A percentile compares a stretch with the other conserved stretches of the same genome.
These are phyloP conservation scores for Leccinum subfulvum DNA, from an alignment of 1,284 basidiomycete species.

Conservation along the genomic window DNA sequence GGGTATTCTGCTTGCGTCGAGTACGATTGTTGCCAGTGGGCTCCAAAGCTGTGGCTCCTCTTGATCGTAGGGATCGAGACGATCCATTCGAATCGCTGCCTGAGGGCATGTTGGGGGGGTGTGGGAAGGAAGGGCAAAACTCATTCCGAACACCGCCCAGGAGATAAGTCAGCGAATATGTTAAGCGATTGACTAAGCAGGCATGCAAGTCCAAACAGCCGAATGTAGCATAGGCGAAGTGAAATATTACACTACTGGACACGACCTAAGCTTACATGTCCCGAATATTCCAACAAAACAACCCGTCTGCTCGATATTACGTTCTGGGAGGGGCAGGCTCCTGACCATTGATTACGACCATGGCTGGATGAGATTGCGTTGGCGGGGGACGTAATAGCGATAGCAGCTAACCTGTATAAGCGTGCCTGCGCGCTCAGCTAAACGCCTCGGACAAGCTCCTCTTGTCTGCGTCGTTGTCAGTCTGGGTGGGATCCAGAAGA, in stretches of 20 bases:
- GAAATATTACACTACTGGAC: too few species aligned
- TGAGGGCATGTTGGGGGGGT: too few species aligned
- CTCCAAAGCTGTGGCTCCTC: too few species aligned
- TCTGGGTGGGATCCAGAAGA: constrained; percentile 4
- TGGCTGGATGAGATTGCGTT: neutral
- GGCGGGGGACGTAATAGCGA: neutral
- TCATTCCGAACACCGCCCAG: too few species aligned
- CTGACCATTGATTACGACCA: neutral
- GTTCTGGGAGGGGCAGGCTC: neutral
- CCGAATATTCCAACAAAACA: neutral
- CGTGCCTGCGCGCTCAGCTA: neutral
- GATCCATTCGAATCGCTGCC: too few species aligned
- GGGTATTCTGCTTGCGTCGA: neutral
- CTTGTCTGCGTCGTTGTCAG: constrained; percentile 16
- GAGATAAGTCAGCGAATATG: too few species aligned
- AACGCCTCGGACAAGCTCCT: constrained; percentile 8
- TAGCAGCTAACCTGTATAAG: neutral
- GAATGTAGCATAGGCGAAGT: too few species aligned
- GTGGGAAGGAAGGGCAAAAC: too few species aligned
- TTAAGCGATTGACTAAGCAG: too few species aligned
- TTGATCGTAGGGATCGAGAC: too few species aligned
- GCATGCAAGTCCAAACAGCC: too few species aligned
- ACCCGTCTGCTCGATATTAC: neutral
- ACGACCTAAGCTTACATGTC: neutral
- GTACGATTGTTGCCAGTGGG: too few species aligned